Base-by-base conservation (phyloP, 106 monocot genomes). In the Dendrobium catenatum region DNA sequence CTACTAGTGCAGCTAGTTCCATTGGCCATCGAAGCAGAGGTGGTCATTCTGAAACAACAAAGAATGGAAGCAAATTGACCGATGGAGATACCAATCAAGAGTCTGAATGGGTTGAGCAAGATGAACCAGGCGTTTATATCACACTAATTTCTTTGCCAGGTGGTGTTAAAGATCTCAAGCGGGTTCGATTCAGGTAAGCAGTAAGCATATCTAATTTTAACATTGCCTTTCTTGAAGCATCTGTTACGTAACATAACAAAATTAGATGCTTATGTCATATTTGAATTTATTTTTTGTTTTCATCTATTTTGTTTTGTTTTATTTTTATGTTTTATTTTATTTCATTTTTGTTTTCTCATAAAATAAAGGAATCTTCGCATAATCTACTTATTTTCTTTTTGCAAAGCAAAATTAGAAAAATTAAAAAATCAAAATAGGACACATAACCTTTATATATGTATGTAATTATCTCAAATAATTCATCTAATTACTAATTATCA, bases 111-210 rank as follows among this genome's bases (percentile, higher is more conserved):
- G 94, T 98, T 20, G 98, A 95, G 84, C 98, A 98, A 85, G 95
- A 98, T 82, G 94, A 98, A 41, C 98, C 92, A 40, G 98, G 98
- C 4, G 98, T 98, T 17, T 98, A 98, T 79, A 98, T 98, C 43
- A 98, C 98, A 13, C 89, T 98, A 24, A 91, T 88, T 61, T 88
- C 92, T 27, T 87, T 98, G 43, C 88, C 98, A 72, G 94, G 93
- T 10, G 98, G 93, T 22, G 68, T 83, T 41, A 92, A 86, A 77
- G 98, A 98, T 77, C 98, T 98, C 77, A 98, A 93, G 82, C 77
- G 98, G 64, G 98, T 98, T 75, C 90, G 98, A 13, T 98, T 98
- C 91, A 98, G 98, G 98, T 97, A 89, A 11, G 46, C 26, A 22
- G 24, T 41, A 43, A 46, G 46, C 76, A 48, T 76, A 26, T 24